A percentile compares a stretch with the other conserved stretches of the same genome.
Conservation (phyloP, 208 protist species). For the Acanthamoeba castellanii region DNA sequence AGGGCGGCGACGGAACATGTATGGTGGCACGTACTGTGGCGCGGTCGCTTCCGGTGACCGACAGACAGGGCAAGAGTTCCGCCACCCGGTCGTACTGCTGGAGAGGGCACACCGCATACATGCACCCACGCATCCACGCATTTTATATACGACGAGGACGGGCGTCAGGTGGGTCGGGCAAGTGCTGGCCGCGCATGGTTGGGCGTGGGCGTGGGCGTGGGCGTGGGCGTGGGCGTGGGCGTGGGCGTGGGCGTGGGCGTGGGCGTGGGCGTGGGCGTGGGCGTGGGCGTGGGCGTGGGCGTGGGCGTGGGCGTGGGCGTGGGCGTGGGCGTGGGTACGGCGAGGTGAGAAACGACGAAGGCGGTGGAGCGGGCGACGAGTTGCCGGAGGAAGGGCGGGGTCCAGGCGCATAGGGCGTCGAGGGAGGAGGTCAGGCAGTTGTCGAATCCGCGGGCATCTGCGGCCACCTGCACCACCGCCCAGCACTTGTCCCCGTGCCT, state of each 20-base stretch:
- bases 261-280: no score
- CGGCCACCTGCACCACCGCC: constrained; percentile 19
- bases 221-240: no score
- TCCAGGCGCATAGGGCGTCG: not conserved
- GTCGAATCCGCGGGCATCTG: not conserved
- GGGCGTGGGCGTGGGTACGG: not conserved
- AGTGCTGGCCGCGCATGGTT: not conserved
- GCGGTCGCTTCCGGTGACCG: not conserved
- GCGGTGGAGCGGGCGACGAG: not conserved
- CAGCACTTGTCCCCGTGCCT: constrained; percentile 8
- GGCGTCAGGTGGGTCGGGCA: not conserved
- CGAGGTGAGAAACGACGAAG: not conserved
- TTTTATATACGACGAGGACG: not conserved
- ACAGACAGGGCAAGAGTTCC: not conserved
- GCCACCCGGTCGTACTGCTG: not conserved
- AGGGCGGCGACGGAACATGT: not conserved
- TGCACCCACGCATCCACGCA: not conserved
- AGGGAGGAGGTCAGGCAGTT: not conserved
- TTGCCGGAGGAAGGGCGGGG: not conserved
- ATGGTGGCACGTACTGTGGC: not conserved
- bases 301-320: no score
- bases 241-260: no score
- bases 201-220: no score
- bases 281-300: no score
- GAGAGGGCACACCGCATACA: not conserved